A percentile compares a stretch with the other conserved stretches of the same genome.
phyloP scores from a whole-genome alignment of 192 early-diverging fungal genomes.

The Gamsiella multidivaricata region DNA sequence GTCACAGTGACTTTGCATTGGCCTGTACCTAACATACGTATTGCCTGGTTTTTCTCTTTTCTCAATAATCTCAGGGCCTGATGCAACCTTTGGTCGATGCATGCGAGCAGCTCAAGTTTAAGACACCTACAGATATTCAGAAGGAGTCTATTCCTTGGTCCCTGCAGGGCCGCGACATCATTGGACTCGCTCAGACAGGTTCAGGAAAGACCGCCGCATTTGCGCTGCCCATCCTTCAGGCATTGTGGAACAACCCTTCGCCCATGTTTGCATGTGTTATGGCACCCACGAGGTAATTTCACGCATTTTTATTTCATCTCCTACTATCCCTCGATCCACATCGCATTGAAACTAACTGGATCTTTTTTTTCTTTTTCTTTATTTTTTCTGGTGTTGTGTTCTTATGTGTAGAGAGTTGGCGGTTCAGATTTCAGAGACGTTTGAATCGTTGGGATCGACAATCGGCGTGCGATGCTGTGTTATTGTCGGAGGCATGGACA shows the following conservation, averaged over 20 bases:
- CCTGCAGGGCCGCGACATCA: slow-evolving; percentile 91
- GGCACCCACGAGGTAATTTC: slow-evolving; percentile 87
- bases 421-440: slow-evolving; percentile 93
- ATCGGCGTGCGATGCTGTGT: slow-evolving; percentile 94
- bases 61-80: slow-evolving; percentile 69
- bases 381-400: too few species aligned
- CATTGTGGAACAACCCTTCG: slow-evolving; percentile 88
- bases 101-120: slow-evolving; percentile 89
- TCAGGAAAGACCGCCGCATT: slow-evolving; percentile 92
- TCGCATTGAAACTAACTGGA: too few species aligned
- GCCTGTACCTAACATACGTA: background rate
- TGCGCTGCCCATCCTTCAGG: slow-evolving; percentile 87
- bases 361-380: too few species aligned
- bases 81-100: slow-evolving; percentile 89
- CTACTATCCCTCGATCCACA: too few species aligned
- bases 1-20: background rate
- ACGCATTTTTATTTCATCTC: background rate
- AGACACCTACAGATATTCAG: slow-evolving; percentile 93
- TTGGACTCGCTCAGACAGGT: slow-evolving; percentile 98
- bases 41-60: background rate
- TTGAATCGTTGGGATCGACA: slow-evolving; percentile 87
- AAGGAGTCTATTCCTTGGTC: slow-evolving; percentile 91
- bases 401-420: slow-evolving; percentile 82
- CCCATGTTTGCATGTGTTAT: slow-evolving; percentile 95
- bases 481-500: slow-evolving; percentile 97